Base-by-base conservation (phyloP, 2,329 filamentous ascomycete species). In the Pestalotiopsis fici region DNA sequence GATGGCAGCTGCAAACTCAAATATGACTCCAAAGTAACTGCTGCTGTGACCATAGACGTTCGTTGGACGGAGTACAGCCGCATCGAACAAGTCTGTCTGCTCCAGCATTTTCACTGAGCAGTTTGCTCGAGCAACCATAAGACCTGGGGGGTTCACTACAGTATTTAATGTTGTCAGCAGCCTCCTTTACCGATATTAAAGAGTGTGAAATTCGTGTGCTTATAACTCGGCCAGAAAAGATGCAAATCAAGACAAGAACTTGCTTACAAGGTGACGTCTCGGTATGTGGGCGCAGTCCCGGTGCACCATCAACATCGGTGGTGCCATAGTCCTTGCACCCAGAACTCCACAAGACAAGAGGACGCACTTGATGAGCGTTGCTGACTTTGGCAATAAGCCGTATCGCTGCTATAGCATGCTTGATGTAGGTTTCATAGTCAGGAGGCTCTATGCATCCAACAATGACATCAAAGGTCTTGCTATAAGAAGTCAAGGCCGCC, bases 271-370 rank as follows among this genome's bases (percentile, higher is more conserved):
- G 80, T 0, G 81, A 81, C 0, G 76, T 70, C 70, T 86, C 83
- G 0, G 78, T 81, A 59, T 86, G 83, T 9, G 82, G 79, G 7
- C 70, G 69, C 3, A 85, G 75, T 0, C 67, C 73, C 0, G 76
- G 69, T 0, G 77, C 74, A 2, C 78, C 79, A 61, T 83, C 77
- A 0, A 77, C 66, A 4, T 63, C 65, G 1, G 69, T 80, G 59
- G 59, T 70, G 54, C 84, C 83, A 68, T 86, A 86, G 72, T 86
- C 84, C 67, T 86, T 86, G 73, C 83, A 86, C 0, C 84, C 84
- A 2, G 81, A 83, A 11, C 79, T 82, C 72, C 81, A 81, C 2
- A 86, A 77, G 4, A 86, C 79, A 0, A 86, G 72, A 0, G 83
- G 80, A 21, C 74, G 74, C 2, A 79, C 72, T 6, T 79, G 79